phyloP scores from a whole-genome alignment of 345 rosid genomes.

The Syzygium aqueum region DNA sequence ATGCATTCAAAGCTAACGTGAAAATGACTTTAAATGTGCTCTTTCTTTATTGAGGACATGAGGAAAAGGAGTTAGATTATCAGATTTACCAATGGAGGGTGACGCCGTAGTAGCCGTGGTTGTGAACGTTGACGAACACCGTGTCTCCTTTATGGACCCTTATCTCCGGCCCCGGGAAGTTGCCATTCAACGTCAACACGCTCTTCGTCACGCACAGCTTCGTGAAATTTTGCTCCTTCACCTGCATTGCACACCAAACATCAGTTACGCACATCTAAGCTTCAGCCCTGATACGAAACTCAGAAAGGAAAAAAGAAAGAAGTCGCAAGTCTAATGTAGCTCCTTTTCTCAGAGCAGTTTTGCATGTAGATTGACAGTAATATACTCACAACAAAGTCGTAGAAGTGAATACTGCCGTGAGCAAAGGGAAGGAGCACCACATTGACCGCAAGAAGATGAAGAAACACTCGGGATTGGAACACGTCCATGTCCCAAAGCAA shows the following conservation, averaged over 20 bases:
- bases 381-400: conserved; percentile 2
- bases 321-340: background rate
- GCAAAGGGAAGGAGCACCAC: background rate
- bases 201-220: conserved; percentile 17
- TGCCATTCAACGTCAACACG: conserved; percentile 13
- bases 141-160: conserved; percentile 17
- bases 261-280: background rate
- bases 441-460: background rate
- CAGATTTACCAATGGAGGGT: conserved; percentile 22
- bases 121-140: conserved; percentile 14
- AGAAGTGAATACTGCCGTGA: background rate
- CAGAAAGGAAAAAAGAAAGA: background rate
- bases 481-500: background rate
- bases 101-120: conserved; percentile 14
- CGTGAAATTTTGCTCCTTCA: conserved; percentile 12
- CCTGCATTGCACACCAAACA: background rate
- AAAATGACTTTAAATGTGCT: background rate
- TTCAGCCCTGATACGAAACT: background rate
- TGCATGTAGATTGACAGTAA: background rate
- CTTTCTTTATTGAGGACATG: background rate
- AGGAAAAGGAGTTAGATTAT: background rate
- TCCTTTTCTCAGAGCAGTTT: background rate
- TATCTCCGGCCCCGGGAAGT: conserved; percentile 19
- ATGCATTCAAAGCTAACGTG: background rate
- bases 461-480: background rate